Base-by-base conservation (phyloP, 371 early-diverging fungal species). In the Funneliformis caledonium region DNA sequence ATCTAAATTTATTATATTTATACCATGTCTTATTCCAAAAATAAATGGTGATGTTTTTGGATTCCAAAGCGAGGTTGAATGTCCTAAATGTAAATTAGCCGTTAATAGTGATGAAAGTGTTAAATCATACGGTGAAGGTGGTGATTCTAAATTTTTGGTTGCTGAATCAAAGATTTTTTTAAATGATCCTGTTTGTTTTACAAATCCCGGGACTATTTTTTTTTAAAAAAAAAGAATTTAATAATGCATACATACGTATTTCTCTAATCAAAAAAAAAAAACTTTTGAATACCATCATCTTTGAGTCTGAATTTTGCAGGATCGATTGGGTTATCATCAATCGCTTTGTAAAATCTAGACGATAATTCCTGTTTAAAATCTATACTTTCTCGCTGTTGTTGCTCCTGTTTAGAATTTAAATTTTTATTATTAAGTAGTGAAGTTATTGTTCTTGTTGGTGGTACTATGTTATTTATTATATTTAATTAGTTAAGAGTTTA, bases 1-100 rank as follows among this genome's bases (percentile, higher is more conserved):
- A 83, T 98, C 98, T 81, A 97, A 86, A 85, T 98, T 96, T 88
- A 98, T 97, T 81, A 98, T 94, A 83, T 94, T 93, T 81, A 97
- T 93, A 43, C 97, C 98, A 79, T 94, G 90, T 77, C 99, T 94
- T 33, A 92, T 89, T 82, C 99, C 99, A 83, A 93, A 96, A 72
- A 97, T 94, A 82, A 91, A 96, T 2, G 96, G 94, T 78, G 96
- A 87, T 76, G 95, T 97, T 70, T 90, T 83, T 16, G 93, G 93
- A 81, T 97, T 92, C 96, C 94, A 96, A 61, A 89, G 86, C 26
- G 91, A 86, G 31, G 91, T 90, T 14, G 91, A 88, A 85, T 97
- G 97, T 64, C 99, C 99, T 77, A 98, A 86, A 84, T 98, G 99
- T 84, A 97, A 89, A 73, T 94, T 94, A 11, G 96, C 95, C 10